A percentile compares a stretch with the other conserved stretches of the same genome.
These are phyloP conservation scores for Pittosporum tobira DNA, from an alignment of 129 eudicot species.

Conservation along the genomic window DNA sequence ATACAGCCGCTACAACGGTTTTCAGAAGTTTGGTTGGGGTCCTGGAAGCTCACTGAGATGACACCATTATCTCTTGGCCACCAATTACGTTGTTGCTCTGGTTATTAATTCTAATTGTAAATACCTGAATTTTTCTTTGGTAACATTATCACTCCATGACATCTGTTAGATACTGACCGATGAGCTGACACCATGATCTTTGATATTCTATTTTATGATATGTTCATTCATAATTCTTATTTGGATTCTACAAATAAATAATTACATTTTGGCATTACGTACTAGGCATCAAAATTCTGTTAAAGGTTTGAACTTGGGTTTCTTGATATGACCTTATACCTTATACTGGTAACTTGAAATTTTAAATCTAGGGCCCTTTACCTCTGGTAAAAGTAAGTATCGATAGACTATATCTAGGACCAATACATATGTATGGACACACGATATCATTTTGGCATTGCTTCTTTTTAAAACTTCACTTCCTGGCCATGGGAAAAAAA, in stretches of 20 bases:
- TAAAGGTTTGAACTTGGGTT: not conserved
- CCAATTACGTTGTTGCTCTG: not conserved
- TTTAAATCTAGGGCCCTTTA: not conserved
- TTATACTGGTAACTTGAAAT: constrained; percentile 1
- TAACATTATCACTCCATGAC: not conserved
- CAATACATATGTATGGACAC: not conserved
- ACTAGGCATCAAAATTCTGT: not conserved
- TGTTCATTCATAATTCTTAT: not conserved
- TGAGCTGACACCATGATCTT: constrained; percentile 5
- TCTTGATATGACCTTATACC: not conserved
- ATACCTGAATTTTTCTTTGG: not conserved
- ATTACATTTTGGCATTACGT: not conserved
- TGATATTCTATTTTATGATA: not conserved
- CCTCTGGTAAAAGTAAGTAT: not conserved
- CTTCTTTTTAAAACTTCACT: too few species aligned
- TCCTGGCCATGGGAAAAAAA: too few species aligned
- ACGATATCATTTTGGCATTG: not conserved
- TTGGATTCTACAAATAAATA: not conserved
- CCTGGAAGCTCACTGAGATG: constrained; percentile 5
- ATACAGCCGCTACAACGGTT: not conserved
- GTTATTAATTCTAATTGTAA: not conserved
- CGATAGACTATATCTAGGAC: not conserved
- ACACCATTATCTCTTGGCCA: constrained; percentile 1
- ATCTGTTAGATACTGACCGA: not conserved
- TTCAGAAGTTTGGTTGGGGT: not conserved